These are phyloP conservation scores for Bertia moriformis DNA, from an alignment of 2,329 filamentous ascomycete species.

Conservation along the genomic window DNA sequence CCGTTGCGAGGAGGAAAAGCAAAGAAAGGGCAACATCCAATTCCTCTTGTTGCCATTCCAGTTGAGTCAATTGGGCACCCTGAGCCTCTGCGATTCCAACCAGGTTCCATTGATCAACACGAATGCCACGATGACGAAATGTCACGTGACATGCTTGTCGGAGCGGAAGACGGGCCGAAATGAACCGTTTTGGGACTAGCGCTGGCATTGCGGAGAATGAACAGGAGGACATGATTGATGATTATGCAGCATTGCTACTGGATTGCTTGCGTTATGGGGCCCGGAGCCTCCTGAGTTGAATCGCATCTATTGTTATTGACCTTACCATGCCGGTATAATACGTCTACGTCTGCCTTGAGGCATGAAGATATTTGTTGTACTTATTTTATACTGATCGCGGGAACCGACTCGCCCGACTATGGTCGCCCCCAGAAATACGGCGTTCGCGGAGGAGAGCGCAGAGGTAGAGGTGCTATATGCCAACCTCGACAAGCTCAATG, in stretches of 20 bases:
- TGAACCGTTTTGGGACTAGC: not conserved
- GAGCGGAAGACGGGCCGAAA: not conserved
- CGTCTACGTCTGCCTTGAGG: too few species aligned
- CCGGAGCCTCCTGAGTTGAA: not conserved
- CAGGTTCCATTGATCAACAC: too few species aligned
- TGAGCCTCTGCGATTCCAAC: too few species aligned
- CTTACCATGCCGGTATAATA: too few species aligned
- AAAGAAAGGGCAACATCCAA: not conserved
- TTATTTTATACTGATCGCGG: too few species aligned
- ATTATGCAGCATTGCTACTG: too few species aligned
- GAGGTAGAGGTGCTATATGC: conserved; percentile 25
- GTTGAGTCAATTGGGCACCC: too few species aligned
- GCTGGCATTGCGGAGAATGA: not conserved
- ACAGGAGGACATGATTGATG: too few species aligned
- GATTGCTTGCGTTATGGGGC: not conserved
- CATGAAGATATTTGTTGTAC: too few species aligned
- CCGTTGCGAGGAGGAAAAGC: not conserved
- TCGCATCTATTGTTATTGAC: not conserved
- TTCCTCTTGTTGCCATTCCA: not conserved
- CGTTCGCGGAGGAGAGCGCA: conserved; percentile 20
- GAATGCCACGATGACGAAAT: not conserved
- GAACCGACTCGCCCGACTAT: not conserved
- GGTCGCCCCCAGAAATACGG: conserved; percentile 3
- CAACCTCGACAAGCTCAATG: conserved; percentile 52
- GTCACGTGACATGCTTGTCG: not conserved